Evolutionary conservation across 805 yeast genomes (phyloP).

Genomic region (Starmerella riodocensis): DNA sequence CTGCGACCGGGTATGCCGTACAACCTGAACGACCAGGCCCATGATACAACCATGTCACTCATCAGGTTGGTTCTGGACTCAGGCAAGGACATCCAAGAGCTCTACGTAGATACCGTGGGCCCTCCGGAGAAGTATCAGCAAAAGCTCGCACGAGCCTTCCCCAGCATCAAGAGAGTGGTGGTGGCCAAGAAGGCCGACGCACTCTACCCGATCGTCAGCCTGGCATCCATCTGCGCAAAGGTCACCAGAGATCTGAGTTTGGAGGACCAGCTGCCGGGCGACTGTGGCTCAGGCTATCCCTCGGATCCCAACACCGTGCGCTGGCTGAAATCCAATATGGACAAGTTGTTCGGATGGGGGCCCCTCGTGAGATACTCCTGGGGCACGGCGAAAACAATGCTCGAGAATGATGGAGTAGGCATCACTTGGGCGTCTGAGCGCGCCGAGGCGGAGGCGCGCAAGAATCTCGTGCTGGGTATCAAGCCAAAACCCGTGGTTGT

Average conservation of each 20-base stretch:
- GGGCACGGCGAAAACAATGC: slow-evolving; percentile 77
- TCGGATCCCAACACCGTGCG: slow-evolving; percentile 74
- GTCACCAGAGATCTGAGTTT: slow-evolving; percentile 76
- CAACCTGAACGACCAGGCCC: slow-evolving; percentile 91
- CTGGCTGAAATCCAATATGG: slow-evolving; percentile 56
- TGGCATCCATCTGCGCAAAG: slow-evolving; percentile 91
- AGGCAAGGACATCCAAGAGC: slow-evolving; percentile 53
- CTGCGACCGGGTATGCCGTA: slow-evolving; percentile 48
- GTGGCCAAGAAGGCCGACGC: slow-evolving; percentile 95
- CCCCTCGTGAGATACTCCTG: slow-evolving; percentile 70
- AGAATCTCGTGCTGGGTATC: slow-evolving; percentile 1
- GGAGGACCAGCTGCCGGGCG: slow-evolving; percentile 24
- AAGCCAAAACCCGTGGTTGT: background rate
- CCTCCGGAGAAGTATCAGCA: slow-evolving; percentile 77
- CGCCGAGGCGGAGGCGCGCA: slow-evolving; percentile 8
- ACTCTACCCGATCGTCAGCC: slow-evolving; percentile 77
- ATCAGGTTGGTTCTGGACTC: slow-evolving; percentile 50
- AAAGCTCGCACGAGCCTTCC: slow-evolving; percentile 58
- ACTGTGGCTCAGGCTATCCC: slow-evolving; percentile 88
- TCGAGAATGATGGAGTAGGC: slow-evolving; percentile 40
- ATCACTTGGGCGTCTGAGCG: slow-evolving; percentile 50
- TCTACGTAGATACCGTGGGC: slow-evolving; percentile 92
- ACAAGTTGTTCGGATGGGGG: slow-evolving; percentile 78
- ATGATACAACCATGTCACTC: slow-evolving; percentile 75
- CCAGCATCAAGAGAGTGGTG: slow-evolving; percentile 46